phyloP scores from a whole-genome alignment of 768 basidiomycete species.

The Pleurotus pulmonarius region DNA sequence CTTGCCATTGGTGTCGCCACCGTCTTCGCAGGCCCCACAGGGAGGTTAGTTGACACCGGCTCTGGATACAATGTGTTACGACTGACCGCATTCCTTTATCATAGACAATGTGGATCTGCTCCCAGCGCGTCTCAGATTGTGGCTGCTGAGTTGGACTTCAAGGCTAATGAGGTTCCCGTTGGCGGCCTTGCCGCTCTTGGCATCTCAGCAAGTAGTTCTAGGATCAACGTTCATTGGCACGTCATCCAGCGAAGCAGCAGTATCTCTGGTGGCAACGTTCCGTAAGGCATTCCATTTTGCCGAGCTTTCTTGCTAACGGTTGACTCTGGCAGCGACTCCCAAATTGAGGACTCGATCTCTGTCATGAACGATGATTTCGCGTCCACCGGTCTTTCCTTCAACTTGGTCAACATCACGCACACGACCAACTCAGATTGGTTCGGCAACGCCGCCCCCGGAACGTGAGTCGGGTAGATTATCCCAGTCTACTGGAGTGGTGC shows the following conservation, averaged over 20 bases:
- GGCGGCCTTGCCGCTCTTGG: conserved; percentile 10
- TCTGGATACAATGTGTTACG: neutral
- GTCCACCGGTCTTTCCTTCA: conserved; percentile 29
- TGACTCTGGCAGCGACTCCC: conserved; percentile 26
- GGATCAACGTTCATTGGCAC: conserved; percentile 26
- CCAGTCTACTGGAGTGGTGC: neutral
- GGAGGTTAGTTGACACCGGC: neutral
- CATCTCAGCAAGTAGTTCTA: conserved; percentile 1
- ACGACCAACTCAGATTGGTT: conserved; percentile 47
- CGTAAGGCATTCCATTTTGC: conserved; percentile 24
- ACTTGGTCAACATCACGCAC: conserved; percentile 26
- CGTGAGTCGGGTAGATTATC: neutral
- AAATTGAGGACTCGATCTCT: conserved; percentile 31
- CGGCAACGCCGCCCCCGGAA: conserved; percentile 33
- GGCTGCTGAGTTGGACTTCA: conserved; percentile 37
- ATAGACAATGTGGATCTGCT: conserved; percentile 29
- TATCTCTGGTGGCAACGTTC: conserved; percentile 34
- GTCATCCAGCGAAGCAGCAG: conserved; percentile 28
- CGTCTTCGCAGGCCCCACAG: neutral
- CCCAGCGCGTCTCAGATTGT: conserved; percentile 30
- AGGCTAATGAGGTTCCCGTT: conserved; percentile 28
- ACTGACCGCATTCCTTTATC: neutral
- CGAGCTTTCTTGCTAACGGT: neutral
- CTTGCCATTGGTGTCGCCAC: neutral
- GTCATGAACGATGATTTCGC: conserved; percentile 41